Percentiles rank a stretch among this genome's conserved stretches.
Conservation (phyloP, 2,329 filamentous ascomycete genomes). For the Dryadomyces quercus-mongolicae region DNA sequence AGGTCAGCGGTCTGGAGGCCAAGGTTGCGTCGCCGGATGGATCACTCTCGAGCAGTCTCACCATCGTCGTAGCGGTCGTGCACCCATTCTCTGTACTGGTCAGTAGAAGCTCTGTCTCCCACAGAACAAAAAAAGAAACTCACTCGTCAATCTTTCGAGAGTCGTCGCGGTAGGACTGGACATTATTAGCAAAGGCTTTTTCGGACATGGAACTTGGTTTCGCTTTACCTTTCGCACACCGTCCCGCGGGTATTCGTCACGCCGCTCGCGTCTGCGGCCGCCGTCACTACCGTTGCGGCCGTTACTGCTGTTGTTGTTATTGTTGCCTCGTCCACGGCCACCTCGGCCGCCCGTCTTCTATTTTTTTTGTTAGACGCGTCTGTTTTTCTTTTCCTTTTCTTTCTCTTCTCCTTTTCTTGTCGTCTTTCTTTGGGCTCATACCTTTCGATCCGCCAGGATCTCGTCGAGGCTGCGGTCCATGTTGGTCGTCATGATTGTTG, state of each 20-base stretch:
- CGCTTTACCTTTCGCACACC: slow-evolving; percentile 73
- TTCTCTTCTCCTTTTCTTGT: neutral
- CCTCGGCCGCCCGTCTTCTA: slow-evolving; percentile 14
- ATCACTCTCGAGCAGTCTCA: no score
- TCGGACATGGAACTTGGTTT: slow-evolving; percentile 23
- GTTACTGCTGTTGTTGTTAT: neutral
- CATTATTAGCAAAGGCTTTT: neutral
- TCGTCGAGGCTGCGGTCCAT: slow-evolving; percentile 46
- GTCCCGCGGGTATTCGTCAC: slow-evolving; percentile 54
- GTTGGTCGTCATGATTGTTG: slow-evolving; percentile 7
- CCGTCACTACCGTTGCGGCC: slow-evolving; percentile 14
- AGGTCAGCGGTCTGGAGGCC: neutral
- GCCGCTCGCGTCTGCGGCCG: slow-evolving; percentile 21
- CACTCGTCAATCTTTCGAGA: slow-evolving; percentile 60
- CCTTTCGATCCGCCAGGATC: slow-evolving; percentile 36
- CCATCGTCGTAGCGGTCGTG: slow-evolving; percentile 67
- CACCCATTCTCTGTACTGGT: slow-evolving; percentile 65
- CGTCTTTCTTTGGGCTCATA: slow-evolving; percentile 2
- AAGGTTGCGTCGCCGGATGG: neutral
- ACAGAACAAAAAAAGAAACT: slow-evolving; percentile 16
- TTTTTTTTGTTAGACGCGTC: neutral
- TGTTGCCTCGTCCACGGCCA: slow-evolving; percentile 18
- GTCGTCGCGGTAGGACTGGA: slow-evolving; percentile 49
- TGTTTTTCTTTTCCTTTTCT: neutral
- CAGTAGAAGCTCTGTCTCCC: neutral